Conservation (phyloP, 129 eudicot species). For the Pittosporum tobira region DNA sequence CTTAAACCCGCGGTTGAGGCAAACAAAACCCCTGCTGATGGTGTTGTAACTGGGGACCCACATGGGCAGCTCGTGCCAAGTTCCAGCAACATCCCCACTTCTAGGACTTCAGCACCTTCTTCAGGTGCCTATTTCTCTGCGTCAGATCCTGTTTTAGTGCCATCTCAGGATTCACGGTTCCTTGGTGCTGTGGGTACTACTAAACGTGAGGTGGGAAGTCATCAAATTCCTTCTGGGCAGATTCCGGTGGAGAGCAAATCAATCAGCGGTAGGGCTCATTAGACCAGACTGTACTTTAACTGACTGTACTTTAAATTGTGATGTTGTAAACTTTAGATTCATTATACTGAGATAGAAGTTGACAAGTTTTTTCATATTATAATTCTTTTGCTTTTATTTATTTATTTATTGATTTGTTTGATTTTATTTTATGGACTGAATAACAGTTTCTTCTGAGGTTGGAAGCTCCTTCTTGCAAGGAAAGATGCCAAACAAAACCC, state of each 20-base stretch:
- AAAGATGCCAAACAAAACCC: conserved; percentile 26
- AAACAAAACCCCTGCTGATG: conserved; percentile 14
- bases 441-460: conserved; percentile 31
- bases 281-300: conserved; percentile 4
- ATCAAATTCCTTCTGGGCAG: conserved; percentile 28
- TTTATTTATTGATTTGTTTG: no score
- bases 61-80: conserved; percentile 17
- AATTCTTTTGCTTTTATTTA: no score
- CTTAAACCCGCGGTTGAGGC: conserved; percentile 18
- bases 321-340: background rate
- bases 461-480: conserved; percentile 31
- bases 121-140: conserved; percentile 44
- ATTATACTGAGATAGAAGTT: background rate
- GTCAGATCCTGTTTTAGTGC: conserved; percentile 54
- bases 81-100: conserved; percentile 12
- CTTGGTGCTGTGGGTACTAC: conserved; percentile 47
- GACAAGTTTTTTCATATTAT: no score
- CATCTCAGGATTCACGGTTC: conserved; percentile 44
- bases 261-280: conserved; percentile 28
- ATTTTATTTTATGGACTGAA: background rate
- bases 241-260: conserved; percentile 26
- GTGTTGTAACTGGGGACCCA: conserved; percentile 14
- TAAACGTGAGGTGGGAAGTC: conserved; percentile 44
- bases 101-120: conserved; percentile 26
- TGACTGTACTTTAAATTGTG: background rate